These are phyloP conservation scores for Saccharomyces hybrid DNA, from an alignment of 1,139 yeast genomes.

Conservation along the genomic window DNA sequence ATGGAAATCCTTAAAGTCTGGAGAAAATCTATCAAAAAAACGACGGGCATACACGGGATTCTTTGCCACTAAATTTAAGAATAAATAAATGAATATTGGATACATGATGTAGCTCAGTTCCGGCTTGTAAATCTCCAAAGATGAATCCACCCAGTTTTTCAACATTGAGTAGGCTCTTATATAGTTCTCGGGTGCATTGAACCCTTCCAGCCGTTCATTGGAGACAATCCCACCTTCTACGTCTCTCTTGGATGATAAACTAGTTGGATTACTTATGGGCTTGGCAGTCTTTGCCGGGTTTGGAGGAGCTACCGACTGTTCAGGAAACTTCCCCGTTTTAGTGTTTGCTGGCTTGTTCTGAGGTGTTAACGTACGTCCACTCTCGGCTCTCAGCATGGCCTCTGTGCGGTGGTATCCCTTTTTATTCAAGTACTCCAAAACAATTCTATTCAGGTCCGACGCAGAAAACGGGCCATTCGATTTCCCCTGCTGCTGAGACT, in stretches of 20 bases:
- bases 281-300: conserved; percentile 25
- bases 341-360: conserved; percentile 33
- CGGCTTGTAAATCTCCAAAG: conserved; percentile 85
- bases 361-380: conserved; percentile 63
- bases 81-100: conserved; percentile 87
- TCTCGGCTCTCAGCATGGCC: conserved; percentile 85
- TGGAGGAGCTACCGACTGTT: conserved; percentile 33
- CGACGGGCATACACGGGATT: conserved; percentile 56
- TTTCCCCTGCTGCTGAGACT: conserved; percentile 4
- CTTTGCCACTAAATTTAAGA: conserved; percentile 66
- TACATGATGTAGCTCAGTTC: conserved; percentile 77
- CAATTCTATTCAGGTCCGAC: conserved; percentile 82
- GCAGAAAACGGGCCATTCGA: conserved; percentile 41
- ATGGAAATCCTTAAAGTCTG: conserved; percentile 70
- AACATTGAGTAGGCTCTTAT: conserved; percentile 71
- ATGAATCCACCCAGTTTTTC: conserved; percentile 84
- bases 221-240: conserved; percentile 34
- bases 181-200: conserved; percentile 61
- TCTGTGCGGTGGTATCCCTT: conserved; percentile 94
- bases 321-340: conserved; percentile 26
- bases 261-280: conserved; percentile 36
- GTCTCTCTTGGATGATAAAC: conserved; percentile 35
- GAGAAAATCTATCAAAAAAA: conserved; percentile 68
- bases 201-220: conserved; percentile 18
- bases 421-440: conserved; percentile 82